Conservation (phyloP, 169 alveolate genomes). For the Cryptosporidium bovis region DNA sequence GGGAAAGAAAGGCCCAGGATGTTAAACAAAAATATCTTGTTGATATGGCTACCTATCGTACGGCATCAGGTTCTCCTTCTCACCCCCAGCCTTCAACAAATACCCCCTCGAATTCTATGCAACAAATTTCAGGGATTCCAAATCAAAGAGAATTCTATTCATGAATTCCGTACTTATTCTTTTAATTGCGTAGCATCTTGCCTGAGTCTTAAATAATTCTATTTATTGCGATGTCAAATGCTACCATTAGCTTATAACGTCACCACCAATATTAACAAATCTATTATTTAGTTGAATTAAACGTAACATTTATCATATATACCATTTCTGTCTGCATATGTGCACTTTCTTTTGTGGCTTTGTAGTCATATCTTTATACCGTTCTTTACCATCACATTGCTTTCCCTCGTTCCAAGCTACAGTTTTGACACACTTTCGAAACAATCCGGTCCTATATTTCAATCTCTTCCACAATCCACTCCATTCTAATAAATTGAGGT, state of each 20-base stretch:
- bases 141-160: constrained; percentile 69
- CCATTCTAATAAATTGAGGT: neutral
- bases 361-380: no score
- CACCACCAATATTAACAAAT: no score
- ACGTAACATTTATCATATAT: neutral
- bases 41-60: constrained; percentile 71
- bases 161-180: neutral
- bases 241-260: no score
- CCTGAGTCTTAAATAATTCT: no score
- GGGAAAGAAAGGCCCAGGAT: constrained; percentile 72
- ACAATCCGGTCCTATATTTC: neutral
- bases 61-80: constrained; percentile 56
- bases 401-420: no score
- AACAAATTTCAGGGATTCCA: constrained; percentile 57
- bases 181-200: no score
- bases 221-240: no score
- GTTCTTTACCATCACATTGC: no score
- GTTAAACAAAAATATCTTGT: constrained; percentile 65
- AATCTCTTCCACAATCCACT: neutral
- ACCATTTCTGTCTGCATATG: no score
- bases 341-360: no score
- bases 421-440: no score
- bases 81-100: constrained; percentile 53
- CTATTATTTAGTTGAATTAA: neutral
- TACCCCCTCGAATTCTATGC: constrained; percentile 39